Base-by-base conservation (phyloP, 2,329 filamentous ascomycete species). In the Tolypocladium amazonense region DNA sequence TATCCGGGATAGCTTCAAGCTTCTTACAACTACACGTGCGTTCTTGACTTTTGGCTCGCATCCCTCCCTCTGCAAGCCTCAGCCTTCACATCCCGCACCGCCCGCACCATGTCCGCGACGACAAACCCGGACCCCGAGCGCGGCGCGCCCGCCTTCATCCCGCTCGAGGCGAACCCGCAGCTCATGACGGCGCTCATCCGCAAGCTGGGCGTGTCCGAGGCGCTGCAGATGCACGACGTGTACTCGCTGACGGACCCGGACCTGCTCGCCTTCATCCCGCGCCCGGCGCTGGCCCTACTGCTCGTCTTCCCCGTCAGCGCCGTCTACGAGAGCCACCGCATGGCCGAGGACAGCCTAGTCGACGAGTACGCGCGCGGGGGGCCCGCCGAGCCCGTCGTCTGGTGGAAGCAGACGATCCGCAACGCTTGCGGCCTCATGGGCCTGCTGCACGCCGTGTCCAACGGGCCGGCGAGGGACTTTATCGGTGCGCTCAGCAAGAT, bases 381-480 rank as follows among this genome's bases (percentile, higher is more conserved):
- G 1, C 75, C 81, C 0, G 70, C 68, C 0, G 90, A 97, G 70
- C 87, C 90, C 6, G 90, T 97, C 0, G 69, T 96, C 9, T 99
- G 93, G 94, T 97, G 92, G 81, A 89, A 85, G 66, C 93, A 97
- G 77, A 97, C 92, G 0, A 97, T 97, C 67, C 84, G 89, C 62
- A 96, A 97, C 71, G 91, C 93, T 0, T 97, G 93, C 72, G 93
- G 93, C 0, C 77, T 96, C 53, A 96, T 97, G 78, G 94, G 89
- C 0, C 75, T 97, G 35, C 72, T 97, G 54, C 94, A 97, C 71
- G 89, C 88, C 23, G 84, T 90, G 0, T 81, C 81, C 54, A 99
- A 97, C 72, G 92, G 92, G 0, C 80, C 81, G 1, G 88, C 89
- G 0, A 77, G 82, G 59, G 74, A 76, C 4, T 82, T 87, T 58